Percentiles rank a stretch among this genome's conserved stretches.
Conservation (phyloP, 192 early-diverging fungal species). For the Funneliformis mosseae region DNA sequence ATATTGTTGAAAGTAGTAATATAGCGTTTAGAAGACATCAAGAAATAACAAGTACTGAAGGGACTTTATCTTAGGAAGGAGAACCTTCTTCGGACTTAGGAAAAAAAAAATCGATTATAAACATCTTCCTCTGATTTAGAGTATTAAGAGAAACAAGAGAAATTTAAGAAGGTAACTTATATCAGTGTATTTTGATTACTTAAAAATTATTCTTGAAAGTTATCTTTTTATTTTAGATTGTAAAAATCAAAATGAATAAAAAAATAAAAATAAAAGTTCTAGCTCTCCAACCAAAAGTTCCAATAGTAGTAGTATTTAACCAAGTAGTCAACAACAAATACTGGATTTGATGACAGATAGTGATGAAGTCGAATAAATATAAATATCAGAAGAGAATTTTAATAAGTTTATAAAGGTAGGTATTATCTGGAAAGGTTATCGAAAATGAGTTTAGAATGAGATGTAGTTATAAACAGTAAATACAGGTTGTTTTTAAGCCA, state of each 20-base stretch:
- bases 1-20: neutral
- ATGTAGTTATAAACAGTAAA: slow-evolving; percentile 36
- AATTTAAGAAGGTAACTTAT: no score
- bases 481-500: slow-evolving; percentile 14
- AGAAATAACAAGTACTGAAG: no score
- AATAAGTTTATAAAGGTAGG: slow-evolving; percentile 31
- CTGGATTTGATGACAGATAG: slow-evolving; percentile 24
- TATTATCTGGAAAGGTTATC: slow-evolving; percentile 35
- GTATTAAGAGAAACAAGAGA: no score
- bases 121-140: no score
- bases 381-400: slow-evolving; percentile 16
- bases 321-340: neutral
- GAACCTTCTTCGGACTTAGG: no score
- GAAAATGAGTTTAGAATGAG: slow-evolving; percentile 37
- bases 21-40: neutral
- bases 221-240: slow-evolving; percentile 18
- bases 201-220: no score
- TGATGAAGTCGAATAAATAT: slow-evolving; percentile 13
- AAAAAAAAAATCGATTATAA: no score
- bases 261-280: slow-evolving; percentile 21
- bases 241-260: slow-evolving; percentile 25
- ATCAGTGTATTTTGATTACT: no score
- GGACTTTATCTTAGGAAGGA: no score
- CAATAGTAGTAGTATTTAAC: no score
- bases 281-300: slow-evolving; percentile 23